Evolutionary conservation across 2,329 filamentous ascomycete genomes (phyloP), one percentile per base, ranked within the genome.

Genomic region (Ophiostoma sp.): DNA sequence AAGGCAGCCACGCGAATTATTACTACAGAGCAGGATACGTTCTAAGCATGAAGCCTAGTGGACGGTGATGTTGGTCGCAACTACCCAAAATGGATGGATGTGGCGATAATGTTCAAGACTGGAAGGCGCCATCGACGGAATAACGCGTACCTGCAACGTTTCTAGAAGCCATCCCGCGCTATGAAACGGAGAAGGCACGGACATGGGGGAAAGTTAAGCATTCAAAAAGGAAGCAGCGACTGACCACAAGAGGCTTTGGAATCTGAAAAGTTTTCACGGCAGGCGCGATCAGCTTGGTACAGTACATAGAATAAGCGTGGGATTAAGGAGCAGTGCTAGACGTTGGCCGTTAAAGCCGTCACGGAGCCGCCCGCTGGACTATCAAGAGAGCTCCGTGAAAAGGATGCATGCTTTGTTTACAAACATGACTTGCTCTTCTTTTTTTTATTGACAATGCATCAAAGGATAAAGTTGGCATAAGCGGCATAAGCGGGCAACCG

Each of bases 171-270:
- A 64, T 64, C 60, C 60, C 60, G 60, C 60, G 31, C 31, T 17
- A 13, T 31, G 20, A 64, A n/a, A 31, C n/a, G 8, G 20, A 36
- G 33, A n/a, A 64, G 20, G 60, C 31, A 62, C 57, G 57, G 31
- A n/a, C 44, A 48, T 48, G 8, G 52, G 52, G 15, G 4, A 31
- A 4, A 57, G n/a, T 57, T 11, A 4, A 27, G 4, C 27, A 57
- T 57, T 57, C 17, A 57, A 57, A 54, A 27, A 11, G n/a, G 52
- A 57, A 57, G 52, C 52, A 64, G 60, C 60, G 60, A 64, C 60
- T 23, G 33, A 27, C 52, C 52, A 57, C 3, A 27, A 27, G 23
- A 57, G 23, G 23, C 52, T 57, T 27, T 23, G 52, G 27, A 27
- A 27, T 23, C 8, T 6, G 17, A 8, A 23, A 57, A 57, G n/a